A percentile compares a stretch with the other conserved stretches of the same genome.
Conservation (phyloP, 768 basidiomycete species). For the Calocera cornea region DNA sequence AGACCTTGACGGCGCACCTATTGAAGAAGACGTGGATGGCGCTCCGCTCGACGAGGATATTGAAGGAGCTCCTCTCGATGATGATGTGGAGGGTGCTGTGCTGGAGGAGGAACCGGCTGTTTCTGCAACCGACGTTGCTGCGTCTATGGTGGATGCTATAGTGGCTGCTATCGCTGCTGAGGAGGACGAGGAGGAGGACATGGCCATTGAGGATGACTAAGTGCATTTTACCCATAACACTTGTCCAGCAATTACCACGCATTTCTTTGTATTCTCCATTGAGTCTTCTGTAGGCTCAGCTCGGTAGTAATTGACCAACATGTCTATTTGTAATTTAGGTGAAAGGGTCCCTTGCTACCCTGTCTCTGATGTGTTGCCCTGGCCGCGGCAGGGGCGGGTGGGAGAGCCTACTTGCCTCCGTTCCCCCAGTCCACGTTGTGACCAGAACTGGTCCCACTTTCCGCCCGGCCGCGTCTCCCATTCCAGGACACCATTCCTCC, state of each 20-base stretch:
- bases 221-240: not conserved
- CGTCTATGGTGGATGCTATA: not conserved
- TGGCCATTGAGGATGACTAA: conserved; percentile 1
- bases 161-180: not conserved
- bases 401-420: not conserved
- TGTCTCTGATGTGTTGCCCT: not conserved
- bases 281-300: too few relatives aligned
- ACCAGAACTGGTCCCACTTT: not conserved
- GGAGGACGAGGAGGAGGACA: not conserved
- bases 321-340: too few relatives aligned
- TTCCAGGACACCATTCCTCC: not conserved
- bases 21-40: conserved; percentile 13
- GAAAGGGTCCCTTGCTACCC: too few relatives aligned
- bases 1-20: conserved; percentile 11
- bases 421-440: not conserved
- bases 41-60: conserved; percentile 12
- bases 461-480: not conserved
- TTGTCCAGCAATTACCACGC: too few relatives aligned
- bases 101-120: not conserved
- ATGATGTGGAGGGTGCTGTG: conserved; percentile 8
- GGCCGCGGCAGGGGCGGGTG: not conserved
- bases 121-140: not conserved
- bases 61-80: conserved; percentile 31
- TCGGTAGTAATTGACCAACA: too few relatives aligned
- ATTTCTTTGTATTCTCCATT: too few relatives aligned